These are phyloP conservation scores for Hypholoma fasciculare DNA, from an alignment of 768 basidiomycete genomes.

Conservation along the genomic window DNA sequence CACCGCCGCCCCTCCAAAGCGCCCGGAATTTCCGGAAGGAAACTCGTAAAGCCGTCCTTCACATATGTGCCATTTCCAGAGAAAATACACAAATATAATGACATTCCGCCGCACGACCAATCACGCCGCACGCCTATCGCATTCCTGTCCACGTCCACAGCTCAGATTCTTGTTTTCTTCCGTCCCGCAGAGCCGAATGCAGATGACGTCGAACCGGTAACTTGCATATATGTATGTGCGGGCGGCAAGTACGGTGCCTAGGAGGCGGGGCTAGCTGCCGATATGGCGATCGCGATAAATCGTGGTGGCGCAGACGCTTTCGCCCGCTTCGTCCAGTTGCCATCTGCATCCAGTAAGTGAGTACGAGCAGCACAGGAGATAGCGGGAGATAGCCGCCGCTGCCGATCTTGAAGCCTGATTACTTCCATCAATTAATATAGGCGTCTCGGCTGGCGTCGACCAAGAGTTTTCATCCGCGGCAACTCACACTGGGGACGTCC, in stretches of 20 bases:
- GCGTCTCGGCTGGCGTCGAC: conserved; percentile 1
- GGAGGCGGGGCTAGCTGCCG: not conserved
- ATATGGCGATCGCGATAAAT: not conserved
- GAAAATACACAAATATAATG: conserved; percentile 1
- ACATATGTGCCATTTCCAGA: conserved; percentile 5
- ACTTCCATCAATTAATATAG: conserved; percentile 4
- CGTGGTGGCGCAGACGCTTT: not conserved
- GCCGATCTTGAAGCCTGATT: conserved; percentile 2
- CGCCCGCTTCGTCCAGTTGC: not conserved
- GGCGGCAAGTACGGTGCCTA: not conserved
- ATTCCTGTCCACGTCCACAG: not conserved
- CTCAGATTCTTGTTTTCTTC: not conserved
- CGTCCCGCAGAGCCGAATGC: conserved; percentile 6
- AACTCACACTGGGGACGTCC: not conserved
- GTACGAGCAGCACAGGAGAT: not conserved
- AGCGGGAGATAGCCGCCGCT: conserved; percentile 8
- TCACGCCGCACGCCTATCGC: not conserved
- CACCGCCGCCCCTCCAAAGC: not conserved
- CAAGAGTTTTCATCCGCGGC: conserved; percentile 4
- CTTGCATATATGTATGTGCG: not conserved
- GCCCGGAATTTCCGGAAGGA: conserved; percentile 7
- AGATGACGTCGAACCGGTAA: conserved; percentile 8
- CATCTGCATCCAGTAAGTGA: not conserved
- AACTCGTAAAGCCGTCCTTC: conserved; percentile 5
- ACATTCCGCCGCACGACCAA: not conserved